Base-by-base conservation (phyloP, 2,329 filamentous ascomycete species). In the Epichloe hybrida region DNA sequence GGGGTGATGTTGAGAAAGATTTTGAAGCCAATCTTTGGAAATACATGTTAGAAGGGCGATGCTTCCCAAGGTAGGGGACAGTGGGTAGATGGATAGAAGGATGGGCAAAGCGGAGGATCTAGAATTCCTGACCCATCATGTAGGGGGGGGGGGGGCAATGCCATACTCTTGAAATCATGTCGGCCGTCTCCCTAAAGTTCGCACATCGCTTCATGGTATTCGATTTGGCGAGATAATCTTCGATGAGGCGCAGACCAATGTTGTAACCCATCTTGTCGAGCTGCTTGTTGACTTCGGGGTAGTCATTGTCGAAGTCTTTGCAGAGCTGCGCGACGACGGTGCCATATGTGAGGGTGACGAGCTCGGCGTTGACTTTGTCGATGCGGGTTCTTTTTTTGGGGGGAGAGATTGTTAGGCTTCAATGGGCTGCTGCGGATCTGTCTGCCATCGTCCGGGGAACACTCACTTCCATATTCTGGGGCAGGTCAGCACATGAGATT, bases 211-310 rank as follows among this genome's bases (percentile, higher is more conserved):
- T 87, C 78, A 84, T 84, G 2, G 86, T 88, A 60, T 88, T 91
- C 5, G 89, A 93, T 68, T 96, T 97, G 61, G 93, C 93, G 17
- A 98, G 81, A 63, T 96, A 98, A 69, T 98, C 93, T 61, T 98
- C 93, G 59, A 98, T 96, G 57, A 98, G 72, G 38, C 93, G 86
- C 63, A 97, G 76, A 31, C 93, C 93, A 57, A 98, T 98, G 63
- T 97, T 97, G 72, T 97, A 96, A 50, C 93, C 93, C 93, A 98
- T 98, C 71, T 91, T 94, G 65, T 98, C 93, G 43, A 98, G 78
- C 67, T 98, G 93, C 67, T 91, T 89, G 72, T 98, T 98, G 65
- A 98, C 91, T 66, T 97, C 89, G 48, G 80, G 75, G 65, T 98
- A 98, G 70, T 97, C 88, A 61, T 81, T 83, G 60, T 96, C 89